A percentile compares a stretch with the other conserved stretches of the same genome.
These are phyloP conservation scores for Dendrostoma leiphaemia DNA, from an alignment of 2,329 filamentous ascomycete genomes.

Conservation along the genomic window DNA sequence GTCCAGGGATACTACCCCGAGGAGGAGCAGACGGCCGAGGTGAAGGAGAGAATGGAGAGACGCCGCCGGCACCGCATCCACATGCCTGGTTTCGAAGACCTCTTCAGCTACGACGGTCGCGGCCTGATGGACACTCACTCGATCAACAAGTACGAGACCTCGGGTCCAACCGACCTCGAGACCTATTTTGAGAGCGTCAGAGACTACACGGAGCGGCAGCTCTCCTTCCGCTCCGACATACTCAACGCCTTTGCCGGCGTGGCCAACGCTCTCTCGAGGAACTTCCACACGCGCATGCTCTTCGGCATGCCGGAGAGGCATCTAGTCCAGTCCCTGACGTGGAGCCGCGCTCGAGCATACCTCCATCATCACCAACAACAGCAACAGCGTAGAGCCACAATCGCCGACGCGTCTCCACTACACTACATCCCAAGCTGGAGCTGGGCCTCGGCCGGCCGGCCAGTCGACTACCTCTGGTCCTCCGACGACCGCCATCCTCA, in stretches of 20 bases:
- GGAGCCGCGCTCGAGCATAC: neutral
- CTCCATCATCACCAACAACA: too few relatives aligned
- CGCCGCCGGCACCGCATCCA: neutral
- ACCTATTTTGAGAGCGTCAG: neutral
- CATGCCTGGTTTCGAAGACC: conserved; percentile 1
- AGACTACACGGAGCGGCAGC: neutral
- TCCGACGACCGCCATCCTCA: neutral
- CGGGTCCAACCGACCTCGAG: neutral
- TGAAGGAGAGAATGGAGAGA: neutral
- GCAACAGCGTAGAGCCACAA: too few relatives aligned
- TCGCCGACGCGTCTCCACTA: neutral
- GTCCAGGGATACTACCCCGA: neutral
- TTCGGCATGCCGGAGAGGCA: neutral
- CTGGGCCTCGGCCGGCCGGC: neutral
- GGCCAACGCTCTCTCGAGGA: neutral
- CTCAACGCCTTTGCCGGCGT: neutral
- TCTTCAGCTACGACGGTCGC: neutral
- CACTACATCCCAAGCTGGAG: conserved; percentile 1
- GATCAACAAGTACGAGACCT: neutral
- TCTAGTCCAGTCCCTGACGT: neutral
- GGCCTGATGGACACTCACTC: neutral
- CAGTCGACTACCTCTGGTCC: neutral
- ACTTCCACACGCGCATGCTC: neutral
- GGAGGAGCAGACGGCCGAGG: neutral
- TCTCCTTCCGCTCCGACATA: neutral